These are phyloP conservation scores for Blastobotrys elegans DNA, from an alignment of 1,139 yeast genomes.

Conservation along the genomic window DNA sequence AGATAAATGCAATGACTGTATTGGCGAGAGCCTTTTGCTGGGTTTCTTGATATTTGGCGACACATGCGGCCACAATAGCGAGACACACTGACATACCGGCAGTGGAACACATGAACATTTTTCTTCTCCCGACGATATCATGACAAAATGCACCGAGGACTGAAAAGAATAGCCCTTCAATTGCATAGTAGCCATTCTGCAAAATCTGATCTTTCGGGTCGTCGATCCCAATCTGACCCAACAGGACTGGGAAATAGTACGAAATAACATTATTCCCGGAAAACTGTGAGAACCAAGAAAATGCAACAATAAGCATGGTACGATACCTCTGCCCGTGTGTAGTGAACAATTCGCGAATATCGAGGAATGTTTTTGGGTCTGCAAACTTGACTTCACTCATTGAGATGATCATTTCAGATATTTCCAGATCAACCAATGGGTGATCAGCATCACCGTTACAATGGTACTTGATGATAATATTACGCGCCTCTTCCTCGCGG, in stretches of 20 bases:
- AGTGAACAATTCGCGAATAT: constrained; percentile 35
- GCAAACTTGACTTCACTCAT: constrained; percentile 11
- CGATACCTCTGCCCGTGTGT: constrained; percentile 32
- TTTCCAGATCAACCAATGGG: constrained; percentile 15
- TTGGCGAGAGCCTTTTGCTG: constrained; percentile 13
- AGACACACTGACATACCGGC: constrained; percentile 17
- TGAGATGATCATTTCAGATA: constrained; percentile 13
- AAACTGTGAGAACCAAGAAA: constrained; percentile 17
- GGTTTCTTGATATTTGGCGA: constrained; percentile 16
- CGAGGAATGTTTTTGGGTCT: constrained; percentile 14
- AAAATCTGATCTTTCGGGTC: constrained; percentile 13
- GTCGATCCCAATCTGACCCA: constrained; percentile 16
- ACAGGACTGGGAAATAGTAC: constrained; percentile 16
- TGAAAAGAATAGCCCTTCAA: constrained; percentile 15
- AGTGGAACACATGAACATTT: constrained; percentile 17
- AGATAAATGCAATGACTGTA: constrained; percentile 20
- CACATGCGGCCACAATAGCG: constrained; percentile 20
- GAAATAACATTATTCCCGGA: constrained; percentile 18
- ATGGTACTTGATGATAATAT: constrained; percentile 16
- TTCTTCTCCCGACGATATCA: constrained; percentile 20
- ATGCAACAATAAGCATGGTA: constrained; percentile 16
- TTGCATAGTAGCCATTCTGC: constrained; percentile 16
- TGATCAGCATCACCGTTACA: constrained; percentile 16
- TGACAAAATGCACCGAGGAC: constrained; percentile 17
- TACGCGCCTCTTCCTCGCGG: constrained; percentile 15